Percentiles rank a stretch among this genome's conserved stretches.
Conservation (phyloP, 2,329 filamentous ascomycete species). For the Dothistroma septosporum region DNA sequence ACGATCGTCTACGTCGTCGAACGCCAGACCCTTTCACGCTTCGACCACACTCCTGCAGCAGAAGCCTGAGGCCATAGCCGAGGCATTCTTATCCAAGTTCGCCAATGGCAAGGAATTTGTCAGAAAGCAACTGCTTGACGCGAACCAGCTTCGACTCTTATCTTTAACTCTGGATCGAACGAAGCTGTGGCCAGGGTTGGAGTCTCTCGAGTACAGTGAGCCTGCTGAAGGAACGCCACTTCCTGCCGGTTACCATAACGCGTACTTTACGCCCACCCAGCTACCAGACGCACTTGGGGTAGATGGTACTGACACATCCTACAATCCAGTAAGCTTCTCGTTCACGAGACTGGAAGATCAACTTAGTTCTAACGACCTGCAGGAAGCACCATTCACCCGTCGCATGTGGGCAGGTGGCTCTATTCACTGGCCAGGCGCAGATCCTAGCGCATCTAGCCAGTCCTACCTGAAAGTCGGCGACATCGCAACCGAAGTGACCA, state of each 20-base stretch:
- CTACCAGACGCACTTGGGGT: slow-evolving; percentile 9
- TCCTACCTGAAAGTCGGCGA: slow-evolving; percentile 11
- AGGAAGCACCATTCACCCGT: slow-evolving; percentile 15
- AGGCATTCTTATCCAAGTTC: slow-evolving; percentile 13
- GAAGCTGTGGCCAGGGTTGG: slow-evolving; percentile 8
- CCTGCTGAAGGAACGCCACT: slow-evolving; percentile 14
- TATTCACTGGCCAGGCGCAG: slow-evolving; percentile 11
- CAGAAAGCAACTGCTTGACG: slow-evolving; percentile 16
- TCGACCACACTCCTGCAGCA: slow-evolving; percentile 5
- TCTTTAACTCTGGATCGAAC: slow-evolving; percentile 12
- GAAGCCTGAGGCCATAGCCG: slow-evolving; percentile 7
- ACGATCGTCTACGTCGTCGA: background rate
- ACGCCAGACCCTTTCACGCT: background rate
- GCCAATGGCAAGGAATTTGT: slow-evolving; percentile 9
- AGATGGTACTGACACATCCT: slow-evolving; percentile 17
- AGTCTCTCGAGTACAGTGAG: slow-evolving; percentile 5
- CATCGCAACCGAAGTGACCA: slow-evolving; percentile 12
- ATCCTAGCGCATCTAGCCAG: background rate
- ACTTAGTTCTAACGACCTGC: background rate
- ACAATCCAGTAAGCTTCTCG: slow-evolving; percentile 10
- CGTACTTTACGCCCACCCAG: slow-evolving; percentile 15
- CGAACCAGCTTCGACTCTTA: slow-evolving; percentile 14
- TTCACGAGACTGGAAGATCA: background rate
- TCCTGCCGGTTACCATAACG: slow-evolving; percentile 16
- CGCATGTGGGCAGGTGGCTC: slow-evolving; percentile 17